These are phyloP conservation scores for Yarrowia bubula DNA, from an alignment of 805 yeast species.

Conservation along the genomic window DNA sequence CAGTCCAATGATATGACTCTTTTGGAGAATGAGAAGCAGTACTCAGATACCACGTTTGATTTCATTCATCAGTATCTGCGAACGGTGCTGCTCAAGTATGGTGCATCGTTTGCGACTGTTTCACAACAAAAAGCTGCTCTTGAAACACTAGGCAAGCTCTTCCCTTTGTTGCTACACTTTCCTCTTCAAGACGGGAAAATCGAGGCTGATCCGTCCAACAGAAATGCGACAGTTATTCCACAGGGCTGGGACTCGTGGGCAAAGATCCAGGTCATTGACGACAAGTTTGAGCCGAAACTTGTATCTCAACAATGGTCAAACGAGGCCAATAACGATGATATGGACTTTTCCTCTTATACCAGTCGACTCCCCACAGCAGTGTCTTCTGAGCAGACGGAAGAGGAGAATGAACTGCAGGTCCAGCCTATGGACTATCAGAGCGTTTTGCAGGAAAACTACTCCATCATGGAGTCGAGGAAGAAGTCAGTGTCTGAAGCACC, in stretches of 20 bases:
- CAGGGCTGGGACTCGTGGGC: constrained; percentile 41
- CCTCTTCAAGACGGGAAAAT: constrained; percentile 27
- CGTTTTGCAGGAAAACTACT: constrained; percentile 31
- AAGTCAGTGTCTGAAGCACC: not conserved
- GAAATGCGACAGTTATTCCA: constrained; percentile 35
- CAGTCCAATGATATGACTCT: constrained; percentile 28
- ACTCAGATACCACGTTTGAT: constrained; percentile 34
- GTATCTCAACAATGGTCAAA: constrained; percentile 33
- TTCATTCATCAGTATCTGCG: constrained; percentile 35
- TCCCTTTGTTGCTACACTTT: constrained; percentile 24
- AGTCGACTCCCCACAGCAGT: not conserved
- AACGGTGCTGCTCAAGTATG: constrained; percentile 30
- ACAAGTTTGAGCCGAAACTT: constrained; percentile 32
- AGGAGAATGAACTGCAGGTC: constrained; percentile 1
- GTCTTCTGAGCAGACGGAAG: not conserved
- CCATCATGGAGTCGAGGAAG: constrained; percentile 27
- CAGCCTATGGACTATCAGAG: constrained; percentile 31
- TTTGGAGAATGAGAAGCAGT: constrained; percentile 31
- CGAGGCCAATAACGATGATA: constrained; percentile 12
- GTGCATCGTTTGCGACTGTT: constrained; percentile 21
- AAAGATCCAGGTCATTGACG: constrained; percentile 36
- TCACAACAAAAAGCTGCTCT: constrained; percentile 4
- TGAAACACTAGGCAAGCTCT: constrained; percentile 18
- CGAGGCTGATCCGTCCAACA: constrained; percentile 26
- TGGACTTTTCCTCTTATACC: not conserved